Base-by-base conservation (phyloP, 352 stramenopile genomes). In the Phytophthora podocarpi region DNA sequence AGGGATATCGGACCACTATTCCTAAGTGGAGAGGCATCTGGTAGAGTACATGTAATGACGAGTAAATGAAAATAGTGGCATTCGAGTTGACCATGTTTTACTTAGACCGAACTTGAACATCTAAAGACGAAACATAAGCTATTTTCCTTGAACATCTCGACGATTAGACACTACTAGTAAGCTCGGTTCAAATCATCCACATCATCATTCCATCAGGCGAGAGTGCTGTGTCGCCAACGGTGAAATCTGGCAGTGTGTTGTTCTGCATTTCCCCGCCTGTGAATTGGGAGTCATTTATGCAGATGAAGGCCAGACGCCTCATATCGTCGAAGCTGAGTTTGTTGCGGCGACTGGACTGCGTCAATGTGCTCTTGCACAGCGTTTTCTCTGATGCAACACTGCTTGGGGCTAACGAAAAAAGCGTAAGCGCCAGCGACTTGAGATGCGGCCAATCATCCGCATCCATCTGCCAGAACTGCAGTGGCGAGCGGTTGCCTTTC, bases 131-230 rank as follows among this genome's bases (percentile, higher is more conserved):
- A n/a, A n/a, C n/a, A n/a, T n/a, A n/a, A n/a, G n/a, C n/a, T n/a
- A n/a, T n/a, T n/a, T n/a, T n/a, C n/a, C n/a, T n/a, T n/a, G n/a
- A n/a, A n/a, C n/a, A n/a, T n/a, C 9, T 37, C 31, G 9, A 16
- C 10, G 31, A 36, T 8, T 36, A 8, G n/a, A 36, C 31, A 15
- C 31, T 3, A 16, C 15, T 45, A 7, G 16, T 49, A 6, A 50
- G 1, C 4, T 47, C 12, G 16, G 23, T 50, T 79, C 43, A 93
- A 49, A 93, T 93, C 83, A 93, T 93, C 83, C 83, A 93, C 81
- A 93, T 91, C 80, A 91, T 93, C 83, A 93, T 91, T 24, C 81
- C 83, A 21, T 93, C 83, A 2, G 82, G 77, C 1, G 80, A 93
- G 11, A 93, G 64, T 3, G 75, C 79, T 16, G 83, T 74, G 40